These are phyloP conservation scores for Mycena amicta DNA, from an alignment of 768 basidiomycete species.

Conservation along the genomic window DNA sequence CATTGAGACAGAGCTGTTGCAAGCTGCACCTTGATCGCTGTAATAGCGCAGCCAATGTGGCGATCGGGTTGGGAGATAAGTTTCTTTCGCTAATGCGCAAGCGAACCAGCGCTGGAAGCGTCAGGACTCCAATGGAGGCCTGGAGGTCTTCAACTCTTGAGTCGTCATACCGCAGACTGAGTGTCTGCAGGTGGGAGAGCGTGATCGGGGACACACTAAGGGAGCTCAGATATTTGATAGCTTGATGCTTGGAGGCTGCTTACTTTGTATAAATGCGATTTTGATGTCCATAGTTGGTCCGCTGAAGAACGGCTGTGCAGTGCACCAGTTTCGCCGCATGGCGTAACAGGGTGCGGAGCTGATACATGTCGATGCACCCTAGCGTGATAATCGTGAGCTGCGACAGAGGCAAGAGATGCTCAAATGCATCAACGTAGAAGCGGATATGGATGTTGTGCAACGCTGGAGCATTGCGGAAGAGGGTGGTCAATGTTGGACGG, in stretches of 20 bases:
- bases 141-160: background rate
- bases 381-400: background rate
- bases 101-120: background rate
- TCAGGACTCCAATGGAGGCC: background rate
- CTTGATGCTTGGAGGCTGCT: background rate
- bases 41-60: background rate
- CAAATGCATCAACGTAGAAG: background rate
- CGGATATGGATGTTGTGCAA: background rate
- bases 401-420: background rate
- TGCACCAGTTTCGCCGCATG: background rate
- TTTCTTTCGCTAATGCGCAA: background rate
- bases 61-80: background rate
- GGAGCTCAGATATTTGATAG: background rate
- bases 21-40: background rate
- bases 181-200: background rate
- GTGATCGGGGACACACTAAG: background rate
- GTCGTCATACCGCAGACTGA: background rate
- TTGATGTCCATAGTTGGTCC: background rate
- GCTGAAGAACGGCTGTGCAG: background rate
- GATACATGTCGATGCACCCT: background rate
- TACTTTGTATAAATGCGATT: background rate
- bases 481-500: background rate
- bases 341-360: background rate
- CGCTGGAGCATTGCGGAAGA: background rate
- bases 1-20: background rate